Evolutionary conservation across 306 rosid genomes (phyloP), one percentile per base, ranked within the genome.

Genomic region (Corylus americana): DNA sequence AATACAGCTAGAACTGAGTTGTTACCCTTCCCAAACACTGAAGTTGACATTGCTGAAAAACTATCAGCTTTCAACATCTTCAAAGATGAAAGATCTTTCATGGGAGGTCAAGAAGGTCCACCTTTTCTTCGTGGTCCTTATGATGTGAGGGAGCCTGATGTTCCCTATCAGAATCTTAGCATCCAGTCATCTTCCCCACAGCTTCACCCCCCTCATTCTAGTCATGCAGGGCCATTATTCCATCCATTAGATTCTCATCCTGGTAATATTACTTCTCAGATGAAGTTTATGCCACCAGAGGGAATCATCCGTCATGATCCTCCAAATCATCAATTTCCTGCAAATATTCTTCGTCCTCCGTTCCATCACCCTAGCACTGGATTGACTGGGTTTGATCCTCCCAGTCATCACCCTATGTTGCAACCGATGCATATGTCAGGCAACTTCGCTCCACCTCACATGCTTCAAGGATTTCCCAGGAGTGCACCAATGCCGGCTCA

Each of bases 371-470:
- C 89, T 1, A 80, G 83, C 76, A 22, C 77, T 57, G 93, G 87
- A 68, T 73, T 70, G 57, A 35, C 92, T 70, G 97, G 96, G 76
- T 86, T 89, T 74, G 97, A 90, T 83, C 81, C 88, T 75, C 89
- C 90, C 13, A 80, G 84, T 74, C 94, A 87, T 77, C 95, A 88
- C 77, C 88, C 98, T 58, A 63, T 90, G 88, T 71, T 90, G 80
- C 96, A 90, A 74, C 99, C 88, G 83, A 88, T 93, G 89, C 97
- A 89, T 22, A 80, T 87, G 87, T 82, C 85, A 47, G 92, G 92
- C 39, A 91, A 83, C 81, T 86, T 88, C 68, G 91, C 89, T 61
- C 90, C 93, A 3, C 88, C 97, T 80, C 90, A 91, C 82, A 35
- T 87, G 53, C 78, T 87, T 47, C 94, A 89, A 79, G 98, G 96